phyloP scores from a whole-genome alignment of 768 basidiomycete genomes.

The Termitomyces sp. region DNA sequence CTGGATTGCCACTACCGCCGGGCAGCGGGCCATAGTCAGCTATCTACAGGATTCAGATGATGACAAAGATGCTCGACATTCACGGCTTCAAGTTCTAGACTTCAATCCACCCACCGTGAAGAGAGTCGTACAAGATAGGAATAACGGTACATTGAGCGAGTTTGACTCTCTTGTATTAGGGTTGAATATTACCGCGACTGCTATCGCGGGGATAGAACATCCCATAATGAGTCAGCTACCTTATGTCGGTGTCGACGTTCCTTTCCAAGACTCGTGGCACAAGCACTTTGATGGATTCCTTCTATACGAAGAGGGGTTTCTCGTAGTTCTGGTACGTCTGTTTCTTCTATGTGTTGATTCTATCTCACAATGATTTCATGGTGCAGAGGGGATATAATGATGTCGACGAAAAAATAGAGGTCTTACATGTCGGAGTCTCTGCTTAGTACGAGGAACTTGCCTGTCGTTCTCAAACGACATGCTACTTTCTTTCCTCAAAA shows the following conservation, averaged over 20 bases:
- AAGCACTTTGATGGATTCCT: slow-evolving; percentile 22
- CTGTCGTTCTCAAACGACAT: too few species aligned
- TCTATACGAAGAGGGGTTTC: too few species aligned
- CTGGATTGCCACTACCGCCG: slow-evolving; percentile 19
- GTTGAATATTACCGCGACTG: too few species aligned
- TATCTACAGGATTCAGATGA: too few species aligned
- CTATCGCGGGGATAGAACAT: too few species aligned
- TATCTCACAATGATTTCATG: neutral
- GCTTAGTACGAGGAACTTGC: too few species aligned
- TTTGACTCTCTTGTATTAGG: too few species aligned
- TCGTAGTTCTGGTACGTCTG: too few species aligned
- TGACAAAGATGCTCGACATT: too few species aligned
- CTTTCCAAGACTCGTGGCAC: neutral
- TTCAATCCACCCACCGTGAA: neutral
- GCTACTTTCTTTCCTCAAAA: neutral
- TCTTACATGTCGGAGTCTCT: neutral
- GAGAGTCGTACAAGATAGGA: neutral
- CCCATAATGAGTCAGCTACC: slow-evolving; percentile 21
- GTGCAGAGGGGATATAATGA: neutral
- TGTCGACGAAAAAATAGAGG: too few species aligned
- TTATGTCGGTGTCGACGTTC: slow-evolving; percentile 17
- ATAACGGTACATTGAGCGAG: neutral
- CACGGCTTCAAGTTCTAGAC: slow-evolving; percentile 2
- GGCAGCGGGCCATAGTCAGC: too few species aligned
- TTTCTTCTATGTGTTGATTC: too few species aligned